These are phyloP conservation scores for Hypoxylon rickii DNA, from an alignment of 495 filamentous ascomycete genomes.

Conservation along the genomic window DNA sequence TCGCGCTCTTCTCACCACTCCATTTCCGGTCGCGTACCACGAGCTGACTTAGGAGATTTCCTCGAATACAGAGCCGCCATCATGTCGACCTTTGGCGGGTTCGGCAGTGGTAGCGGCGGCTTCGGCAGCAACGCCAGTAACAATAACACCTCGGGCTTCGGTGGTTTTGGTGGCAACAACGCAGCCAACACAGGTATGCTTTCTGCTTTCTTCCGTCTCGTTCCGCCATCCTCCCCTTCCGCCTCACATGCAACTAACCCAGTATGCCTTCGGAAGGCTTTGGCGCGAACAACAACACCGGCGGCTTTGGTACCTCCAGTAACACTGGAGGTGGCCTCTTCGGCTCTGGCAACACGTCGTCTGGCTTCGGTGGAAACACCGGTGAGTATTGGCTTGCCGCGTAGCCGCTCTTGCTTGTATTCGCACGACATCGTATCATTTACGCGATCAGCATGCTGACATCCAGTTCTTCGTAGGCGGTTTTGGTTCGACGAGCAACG, in stretches of 20 bases:
- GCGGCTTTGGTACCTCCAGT: conserved; percentile 38
- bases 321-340: conserved; percentile 50
- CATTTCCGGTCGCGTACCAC: conserved; percentile 17
- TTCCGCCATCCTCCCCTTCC: conserved; percentile 14
- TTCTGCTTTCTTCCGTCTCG: conserved; percentile 15
- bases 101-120: conserved; percentile 40
- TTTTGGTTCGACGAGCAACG: conserved; percentile 44
- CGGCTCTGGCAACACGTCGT: conserved; percentile 41
- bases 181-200: conserved; percentile 36
- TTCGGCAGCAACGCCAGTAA: conserved; percentile 57
- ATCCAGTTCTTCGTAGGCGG: conserved; percentile 28
- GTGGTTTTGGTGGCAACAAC: conserved; percentile 46
- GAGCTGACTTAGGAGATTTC: conserved; percentile 6
- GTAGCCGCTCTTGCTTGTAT: background rate
- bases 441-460: conserved; percentile 14
- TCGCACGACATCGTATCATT: background rate
- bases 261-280: conserved; percentile 46
- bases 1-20: conserved; percentile 24
- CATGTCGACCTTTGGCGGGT: conserved; percentile 53
- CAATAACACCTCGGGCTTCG: conserved; percentile 58
- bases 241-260: conserved; percentile 34
- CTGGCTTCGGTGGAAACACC: conserved; percentile 34
- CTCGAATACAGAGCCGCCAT: conserved; percentile 34
- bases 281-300: conserved; percentile 57
- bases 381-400: conserved; percentile 58